Percentiles rank a stretch among this genome's conserved stretches.
phyloP scores from a whole-genome alignment of 441 rosid species.

The Geranium incanum region DNA sequence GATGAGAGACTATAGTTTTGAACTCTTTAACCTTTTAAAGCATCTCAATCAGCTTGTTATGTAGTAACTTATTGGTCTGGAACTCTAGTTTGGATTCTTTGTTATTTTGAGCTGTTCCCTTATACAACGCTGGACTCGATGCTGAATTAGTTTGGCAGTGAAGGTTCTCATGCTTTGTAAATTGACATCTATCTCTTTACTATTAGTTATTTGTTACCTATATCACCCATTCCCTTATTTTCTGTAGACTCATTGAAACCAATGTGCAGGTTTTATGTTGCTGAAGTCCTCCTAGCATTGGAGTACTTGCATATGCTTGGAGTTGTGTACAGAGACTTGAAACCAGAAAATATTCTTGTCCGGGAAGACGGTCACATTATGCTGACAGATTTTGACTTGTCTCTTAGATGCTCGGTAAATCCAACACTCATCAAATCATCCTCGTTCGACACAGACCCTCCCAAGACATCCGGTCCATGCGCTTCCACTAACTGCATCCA shows the following conservation, averaged over 20 bases:
- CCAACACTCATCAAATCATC: constrained; percentile 43
- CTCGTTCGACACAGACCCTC: constrained; percentile 33
- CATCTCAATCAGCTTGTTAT: too few species aligned
- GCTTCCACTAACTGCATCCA: constrained; percentile 59
- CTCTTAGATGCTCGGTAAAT: constrained; percentile 49
- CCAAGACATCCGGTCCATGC: constrained; percentile 54
- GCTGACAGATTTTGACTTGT: constrained; percentile 75
- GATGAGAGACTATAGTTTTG: too few species aligned
- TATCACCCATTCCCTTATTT: background rate
- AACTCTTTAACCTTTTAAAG: too few species aligned
- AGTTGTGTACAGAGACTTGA: constrained; percentile 45
- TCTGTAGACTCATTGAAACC: background rate
- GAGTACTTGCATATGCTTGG: constrained; percentile 88
- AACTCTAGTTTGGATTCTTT: too few species aligned
- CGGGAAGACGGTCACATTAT: constrained; percentile 80
- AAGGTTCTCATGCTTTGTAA: too few species aligned
- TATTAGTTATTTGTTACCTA: background rate
- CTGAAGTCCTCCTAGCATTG: constrained; percentile 68
- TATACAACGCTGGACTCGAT: too few species aligned
- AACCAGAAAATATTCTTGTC: constrained; percentile 71
- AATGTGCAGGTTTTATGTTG: constrained; percentile 56
- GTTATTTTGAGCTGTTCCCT: too few species aligned
- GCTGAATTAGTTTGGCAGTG: too few species aligned
- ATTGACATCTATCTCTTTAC: too few species aligned
- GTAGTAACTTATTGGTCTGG: too few species aligned